A percentile compares a stretch with the other conserved stretches of the same genome.
Evolutionary conservation across 2,329 filamentous ascomycete species (phyloP).

Genomic region (Colletotrichum godetiae): DNA sequence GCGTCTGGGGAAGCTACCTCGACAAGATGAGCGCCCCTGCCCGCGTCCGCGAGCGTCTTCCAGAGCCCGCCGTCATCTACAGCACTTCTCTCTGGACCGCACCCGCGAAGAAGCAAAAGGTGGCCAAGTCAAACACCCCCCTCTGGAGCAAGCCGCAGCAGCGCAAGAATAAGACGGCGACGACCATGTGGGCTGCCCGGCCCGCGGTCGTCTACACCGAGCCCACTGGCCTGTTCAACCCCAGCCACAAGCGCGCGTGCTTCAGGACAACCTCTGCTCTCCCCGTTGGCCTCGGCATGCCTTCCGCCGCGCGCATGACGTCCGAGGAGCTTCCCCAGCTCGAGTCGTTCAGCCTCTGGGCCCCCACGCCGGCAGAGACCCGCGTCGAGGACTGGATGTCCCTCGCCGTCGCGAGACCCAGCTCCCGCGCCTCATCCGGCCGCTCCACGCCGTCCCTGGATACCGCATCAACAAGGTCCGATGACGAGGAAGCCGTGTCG

Average conservation of each 20-base stretch:
- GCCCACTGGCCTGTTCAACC: conserved; percentile 38
- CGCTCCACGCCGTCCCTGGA: conserved; percentile 30
- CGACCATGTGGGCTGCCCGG: conserved; percentile 36
- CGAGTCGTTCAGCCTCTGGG: conserved; percentile 50
- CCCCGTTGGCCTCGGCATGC: conserved; percentile 33
- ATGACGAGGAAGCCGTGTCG: conserved; percentile 11
- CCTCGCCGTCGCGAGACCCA: not conserved
- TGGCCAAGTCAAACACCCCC: not conserved
- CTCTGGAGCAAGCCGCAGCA: conserved; percentile 33
- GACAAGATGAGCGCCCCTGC: conserved; percentile 39
- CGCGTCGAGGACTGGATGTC: conserved; percentile 39
- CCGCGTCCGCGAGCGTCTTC: conserved; percentile 43
- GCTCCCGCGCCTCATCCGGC: conserved; percentile 8
- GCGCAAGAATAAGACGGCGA: not conserved
- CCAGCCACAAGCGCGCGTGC: conserved; percentile 35
- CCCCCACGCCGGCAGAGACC: conserved; percentile 8
- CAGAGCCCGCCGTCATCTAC: conserved; percentile 46
- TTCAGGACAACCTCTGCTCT: conserved; percentile 36
- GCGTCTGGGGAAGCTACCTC: conserved; percentile 50
- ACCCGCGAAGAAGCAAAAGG: not conserved
- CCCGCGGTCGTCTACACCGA: conserved; percentile 9
- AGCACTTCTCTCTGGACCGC: conserved; percentile 50
- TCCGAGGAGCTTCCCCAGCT: conserved; percentile 44
- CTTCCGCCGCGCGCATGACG: conserved; percentile 38
- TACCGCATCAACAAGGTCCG: conserved; percentile 22